Percentiles rank a stretch among this genome's conserved stretches.
These are phyloP conservation scores for Colletotrichum agaves DNA, from an alignment of 2,329 filamentous ascomycete species.

Conservation along the genomic window DNA sequence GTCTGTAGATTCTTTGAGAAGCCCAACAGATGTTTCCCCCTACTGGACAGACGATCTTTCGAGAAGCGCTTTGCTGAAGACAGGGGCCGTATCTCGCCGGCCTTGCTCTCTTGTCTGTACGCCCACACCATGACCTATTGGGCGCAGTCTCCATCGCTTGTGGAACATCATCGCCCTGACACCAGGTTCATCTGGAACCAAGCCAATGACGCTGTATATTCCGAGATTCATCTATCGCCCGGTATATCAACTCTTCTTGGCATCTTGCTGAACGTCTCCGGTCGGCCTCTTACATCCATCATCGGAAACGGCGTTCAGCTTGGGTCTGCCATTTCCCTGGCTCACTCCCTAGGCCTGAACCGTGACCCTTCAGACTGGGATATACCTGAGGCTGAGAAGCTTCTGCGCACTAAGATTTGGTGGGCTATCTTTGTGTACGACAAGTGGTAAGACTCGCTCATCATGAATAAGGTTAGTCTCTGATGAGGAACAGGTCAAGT, in stretches of 20 bases:
- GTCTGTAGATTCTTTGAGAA: slow-evolving; percentile 61
- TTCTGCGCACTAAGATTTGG: slow-evolving; percentile 64
- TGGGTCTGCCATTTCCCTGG: slow-evolving; percentile 62
- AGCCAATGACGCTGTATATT: slow-evolving; percentile 68
- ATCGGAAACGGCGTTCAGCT: slow-evolving; percentile 65
- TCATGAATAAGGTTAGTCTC: background rate
- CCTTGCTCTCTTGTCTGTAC: slow-evolving; percentile 66
- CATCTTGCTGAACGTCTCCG: slow-evolving; percentile 67
- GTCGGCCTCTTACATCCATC: slow-evolving; percentile 68
- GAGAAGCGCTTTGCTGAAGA: slow-evolving; percentile 56
- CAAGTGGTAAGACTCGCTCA: slow-evolving; percentile 55
- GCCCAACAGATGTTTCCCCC: slow-evolving; percentile 69
- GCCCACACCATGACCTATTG: slow-evolving; percentile 69
- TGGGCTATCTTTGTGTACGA: slow-evolving; percentile 66
- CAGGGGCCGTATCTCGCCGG: slow-evolving; percentile 63
- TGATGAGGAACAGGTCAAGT: slow-evolving; percentile 53
- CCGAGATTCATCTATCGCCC: slow-evolving; percentile 67
- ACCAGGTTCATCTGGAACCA: slow-evolving; percentile 71
- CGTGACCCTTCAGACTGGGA: slow-evolving; percentile 63
- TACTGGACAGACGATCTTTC: slow-evolving; percentile 67
- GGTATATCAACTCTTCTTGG: slow-evolving; percentile 68
- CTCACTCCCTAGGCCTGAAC: slow-evolving; percentile 65
- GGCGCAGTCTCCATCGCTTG: slow-evolving; percentile 58
- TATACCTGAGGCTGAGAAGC: slow-evolving; percentile 61
- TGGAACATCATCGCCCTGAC: slow-evolving; percentile 63